phyloP scores from a whole-genome alignment of 176 grass and related monocot species.

The Zea luxurians region DNA sequence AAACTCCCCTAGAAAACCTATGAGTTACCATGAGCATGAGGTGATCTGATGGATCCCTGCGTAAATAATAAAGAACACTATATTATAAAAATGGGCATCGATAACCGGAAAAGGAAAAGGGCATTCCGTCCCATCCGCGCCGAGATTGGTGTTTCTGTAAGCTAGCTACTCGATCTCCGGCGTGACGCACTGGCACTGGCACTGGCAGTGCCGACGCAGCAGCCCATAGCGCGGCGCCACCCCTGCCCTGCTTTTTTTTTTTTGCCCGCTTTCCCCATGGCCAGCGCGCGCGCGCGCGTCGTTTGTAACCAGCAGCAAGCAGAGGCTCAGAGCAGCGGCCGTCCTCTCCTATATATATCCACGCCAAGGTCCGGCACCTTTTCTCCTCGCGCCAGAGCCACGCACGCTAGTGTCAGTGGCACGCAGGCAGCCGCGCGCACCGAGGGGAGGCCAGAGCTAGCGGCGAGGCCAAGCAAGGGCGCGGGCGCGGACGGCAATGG shows the following conservation, averaged over 20 bases:
- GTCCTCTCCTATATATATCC: constrained; percentile 42
- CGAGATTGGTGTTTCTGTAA: constrained; percentile 5
- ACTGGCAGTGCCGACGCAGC: no score
- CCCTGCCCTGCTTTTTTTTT: neutral
- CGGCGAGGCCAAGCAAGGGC: neutral
- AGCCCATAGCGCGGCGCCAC: neutral
- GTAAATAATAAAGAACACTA: neutral
- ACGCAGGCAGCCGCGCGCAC: neutral
- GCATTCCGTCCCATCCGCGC: constrained; percentile 33
- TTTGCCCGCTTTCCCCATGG: neutral
- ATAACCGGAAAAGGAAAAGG: constrained; percentile 46
- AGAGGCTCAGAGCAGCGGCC: neutral
- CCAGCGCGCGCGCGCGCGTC: neutral
- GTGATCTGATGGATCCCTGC: neutral
- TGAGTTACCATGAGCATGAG: no score
- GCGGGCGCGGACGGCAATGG: constrained; percentile 18
- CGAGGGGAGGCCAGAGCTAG: neutral
- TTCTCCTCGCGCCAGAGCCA: constrained; percentile 33
- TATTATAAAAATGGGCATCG: constrained; percentile 21
- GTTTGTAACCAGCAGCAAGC: neutral
- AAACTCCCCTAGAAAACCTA: no score
- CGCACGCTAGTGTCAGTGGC: neutral
- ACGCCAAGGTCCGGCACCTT: constrained; percentile 13
- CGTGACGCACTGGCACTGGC: neutral
- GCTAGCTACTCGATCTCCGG: constrained; percentile 9